Evolutionary conservation across 2,329 filamentous ascomycete genomes (phyloP).

Genomic region (Sphaerulina vaccinii): DNA sequence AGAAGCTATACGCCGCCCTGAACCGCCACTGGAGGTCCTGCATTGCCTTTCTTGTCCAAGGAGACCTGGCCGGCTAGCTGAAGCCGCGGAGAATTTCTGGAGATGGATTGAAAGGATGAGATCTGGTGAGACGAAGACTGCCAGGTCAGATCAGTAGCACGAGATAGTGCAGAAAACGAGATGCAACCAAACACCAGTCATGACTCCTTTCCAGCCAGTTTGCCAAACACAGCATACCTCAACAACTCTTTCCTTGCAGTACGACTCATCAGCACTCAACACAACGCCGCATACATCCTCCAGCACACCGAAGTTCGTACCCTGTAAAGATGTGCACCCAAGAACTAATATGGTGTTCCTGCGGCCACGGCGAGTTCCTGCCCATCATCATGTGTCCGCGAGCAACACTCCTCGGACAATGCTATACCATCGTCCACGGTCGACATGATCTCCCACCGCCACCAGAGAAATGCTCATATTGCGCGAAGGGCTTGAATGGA

Average conservation of each 20-base stretch:
- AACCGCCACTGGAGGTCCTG: too few species aligned
- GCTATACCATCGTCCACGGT: slow-evolving; percentile 34
- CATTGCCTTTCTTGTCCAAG: too few species aligned
- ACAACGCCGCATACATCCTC: too few species aligned
- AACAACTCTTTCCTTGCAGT: too few species aligned
- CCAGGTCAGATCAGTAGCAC: background rate
- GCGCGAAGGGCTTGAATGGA: slow-evolving; percentile 27
- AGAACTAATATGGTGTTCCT: slow-evolving; percentile 37
- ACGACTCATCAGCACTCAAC: too few species aligned
- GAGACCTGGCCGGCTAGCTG: too few species aligned
- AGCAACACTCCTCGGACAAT: slow-evolving; percentile 21
- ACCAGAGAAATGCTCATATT: slow-evolving; percentile 32
- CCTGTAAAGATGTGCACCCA: slow-evolving; percentile 34
- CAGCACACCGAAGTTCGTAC: too few species aligned
- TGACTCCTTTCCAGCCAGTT: too few species aligned
- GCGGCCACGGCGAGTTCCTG: slow-evolving; percentile 36
- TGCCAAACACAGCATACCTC: too few species aligned
- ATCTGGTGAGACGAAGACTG: background rate
- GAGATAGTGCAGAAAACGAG: background rate
- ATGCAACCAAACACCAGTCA: too few species aligned
- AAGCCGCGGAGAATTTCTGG: too few species aligned
- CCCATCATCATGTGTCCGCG: slow-evolving; percentile 30
- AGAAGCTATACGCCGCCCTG: too few species aligned
- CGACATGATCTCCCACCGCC: slow-evolving; percentile 28
- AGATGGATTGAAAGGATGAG: background rate